Evolutionary conservation across 202 grass and related monocot species (phyloP).

Genomic region (Zizania palustris): DNA sequence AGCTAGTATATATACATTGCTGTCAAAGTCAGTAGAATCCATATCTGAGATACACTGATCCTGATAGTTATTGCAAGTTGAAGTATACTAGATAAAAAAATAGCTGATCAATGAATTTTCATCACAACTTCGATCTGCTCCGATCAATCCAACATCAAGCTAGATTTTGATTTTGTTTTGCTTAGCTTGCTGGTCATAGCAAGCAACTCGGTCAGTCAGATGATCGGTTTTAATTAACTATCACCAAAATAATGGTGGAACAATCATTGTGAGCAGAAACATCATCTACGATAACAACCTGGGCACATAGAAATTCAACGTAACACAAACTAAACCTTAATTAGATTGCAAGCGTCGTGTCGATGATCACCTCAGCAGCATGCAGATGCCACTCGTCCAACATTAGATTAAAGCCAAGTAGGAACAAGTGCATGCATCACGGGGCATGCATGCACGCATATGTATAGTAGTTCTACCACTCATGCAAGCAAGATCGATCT

Average conservation of each 20-base stretch:
- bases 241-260: neutral
- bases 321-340: neutral
- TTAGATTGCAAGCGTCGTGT: neutral
- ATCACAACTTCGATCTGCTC: neutral
- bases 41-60: neutral
- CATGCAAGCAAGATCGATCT: conserved; percentile 1
- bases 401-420: neutral
- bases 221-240: neutral
- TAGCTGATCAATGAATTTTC: neutral
- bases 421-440: neutral
- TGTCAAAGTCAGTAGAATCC: neutral
- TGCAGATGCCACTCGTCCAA: neutral
- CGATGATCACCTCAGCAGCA: neutral
- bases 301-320: neutral
- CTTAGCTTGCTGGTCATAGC: neutral
- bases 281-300: neutral
- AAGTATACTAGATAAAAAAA: neutral
- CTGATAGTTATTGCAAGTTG: neutral
- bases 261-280: neutral
- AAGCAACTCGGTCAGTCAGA: neutral
- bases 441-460: neutral
- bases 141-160: conserved; percentile 8
- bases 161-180: neutral
- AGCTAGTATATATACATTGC: neutral
- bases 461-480: neutral